Evolutionary conservation across 768 basidiomycete genomes (phyloP).

Genomic region (Atractiella rhizophila): DNA sequence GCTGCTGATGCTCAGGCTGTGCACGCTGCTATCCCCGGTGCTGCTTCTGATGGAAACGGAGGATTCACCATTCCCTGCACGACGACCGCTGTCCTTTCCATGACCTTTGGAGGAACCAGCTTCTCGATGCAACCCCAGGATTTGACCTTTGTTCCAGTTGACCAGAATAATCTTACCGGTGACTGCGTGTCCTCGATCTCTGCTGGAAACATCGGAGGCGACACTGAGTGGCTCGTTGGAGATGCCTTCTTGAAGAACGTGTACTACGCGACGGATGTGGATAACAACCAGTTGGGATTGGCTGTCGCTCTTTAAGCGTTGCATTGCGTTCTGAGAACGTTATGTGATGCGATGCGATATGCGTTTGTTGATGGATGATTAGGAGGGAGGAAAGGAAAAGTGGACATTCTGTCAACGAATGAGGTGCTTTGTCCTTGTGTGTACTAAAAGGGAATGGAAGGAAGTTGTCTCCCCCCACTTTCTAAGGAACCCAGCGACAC

Average conservation of each 20-base stretch:
- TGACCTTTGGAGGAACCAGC: constrained; percentile 33
- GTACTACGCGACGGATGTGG: constrained; percentile 41
- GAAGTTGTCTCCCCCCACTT: too few relatives aligned
- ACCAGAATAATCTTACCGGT: constrained; percentile 31
- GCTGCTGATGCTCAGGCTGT: constrained; percentile 36
- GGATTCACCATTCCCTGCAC: constrained; percentile 43
- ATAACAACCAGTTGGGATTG: constrained; percentile 20
- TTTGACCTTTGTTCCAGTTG: constrained; percentile 33
- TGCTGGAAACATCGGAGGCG: constrained; percentile 29
- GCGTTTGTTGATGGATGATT: too few relatives aligned
- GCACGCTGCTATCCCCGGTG: constrained; percentile 34
- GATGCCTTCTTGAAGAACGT: constrained; percentile 31
- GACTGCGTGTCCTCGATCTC: constrained; percentile 48
- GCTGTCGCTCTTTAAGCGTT: too few relatives aligned
- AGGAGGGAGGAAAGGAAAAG: too few relatives aligned
- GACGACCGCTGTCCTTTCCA: constrained; percentile 29
- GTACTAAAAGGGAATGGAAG: too few relatives aligned
- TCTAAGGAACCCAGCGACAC: too few relatives aligned
- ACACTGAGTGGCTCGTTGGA: background rate
- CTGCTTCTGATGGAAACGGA: constrained; percentile 28
- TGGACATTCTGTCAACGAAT: too few relatives aligned
- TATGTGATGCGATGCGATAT: too few relatives aligned
- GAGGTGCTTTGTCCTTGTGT: too few relatives aligned
- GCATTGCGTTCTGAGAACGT: too few relatives aligned
- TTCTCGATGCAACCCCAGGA: constrained; percentile 45